Conservation (phyloP, 140 eudicot genomes). For the Oenanthe javanica region DNA sequence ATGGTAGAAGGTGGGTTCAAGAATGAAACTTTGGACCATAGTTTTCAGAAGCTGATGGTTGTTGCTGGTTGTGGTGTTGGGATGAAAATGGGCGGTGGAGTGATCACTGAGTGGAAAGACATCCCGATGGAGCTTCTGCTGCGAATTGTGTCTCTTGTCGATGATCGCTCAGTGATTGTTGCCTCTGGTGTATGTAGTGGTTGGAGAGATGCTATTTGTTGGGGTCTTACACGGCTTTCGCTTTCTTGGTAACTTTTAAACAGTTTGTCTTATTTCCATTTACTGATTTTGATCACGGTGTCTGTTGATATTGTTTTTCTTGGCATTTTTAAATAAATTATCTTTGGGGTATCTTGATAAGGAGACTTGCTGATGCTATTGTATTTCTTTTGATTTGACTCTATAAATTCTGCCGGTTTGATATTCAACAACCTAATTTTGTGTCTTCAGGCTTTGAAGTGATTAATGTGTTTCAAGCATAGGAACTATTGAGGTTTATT, state of each 20-base stretch:
- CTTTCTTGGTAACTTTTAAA: constrained; percentile 57
- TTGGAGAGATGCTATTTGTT: constrained; percentile 78
- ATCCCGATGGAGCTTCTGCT: constrained; percentile 82
- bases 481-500: not conserved
- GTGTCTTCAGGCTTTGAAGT: not conserved
- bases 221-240: constrained; percentile 61
- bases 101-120: constrained; percentile 68
- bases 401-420: not conserved
- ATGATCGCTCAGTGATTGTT: constrained; percentile 67
- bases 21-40: constrained; percentile 36
- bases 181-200: constrained; percentile 80
- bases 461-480: not conserved
- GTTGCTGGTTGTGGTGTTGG: constrained; percentile 13
- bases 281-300: not conserved
- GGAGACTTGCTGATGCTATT: not conserved
- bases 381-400: not conserved
- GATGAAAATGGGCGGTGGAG: constrained; percentile 26
- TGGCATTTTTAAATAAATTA: not conserved
- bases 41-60: constrained; percentile 47
- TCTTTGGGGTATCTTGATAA: not conserved
- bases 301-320: not conserved
- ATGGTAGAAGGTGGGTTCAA: not conserved
- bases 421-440: not conserved
- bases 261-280: not conserved
- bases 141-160: constrained; percentile 51